phyloP scores from a whole-genome alignment of 2,329 filamentous ascomycete genomes.

The Lojkania enalia region DNA sequence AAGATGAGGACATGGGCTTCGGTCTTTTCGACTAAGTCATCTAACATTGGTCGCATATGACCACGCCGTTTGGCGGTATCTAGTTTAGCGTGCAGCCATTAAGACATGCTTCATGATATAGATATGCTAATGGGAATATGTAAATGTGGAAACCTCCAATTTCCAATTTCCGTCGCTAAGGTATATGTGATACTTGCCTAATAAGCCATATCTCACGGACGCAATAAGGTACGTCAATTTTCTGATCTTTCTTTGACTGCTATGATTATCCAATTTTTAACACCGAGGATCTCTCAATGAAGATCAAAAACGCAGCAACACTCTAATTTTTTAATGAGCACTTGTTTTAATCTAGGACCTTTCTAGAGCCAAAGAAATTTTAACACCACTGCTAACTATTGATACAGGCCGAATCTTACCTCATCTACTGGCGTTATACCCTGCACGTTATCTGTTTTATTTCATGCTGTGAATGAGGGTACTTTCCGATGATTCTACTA shows the following conservation, averaged over 20 bases:
- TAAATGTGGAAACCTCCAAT: slow-evolving; percentile 36
- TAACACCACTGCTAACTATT: too few species aligned
- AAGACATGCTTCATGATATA: slow-evolving; percentile 34
- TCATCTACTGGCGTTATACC: too few species aligned
- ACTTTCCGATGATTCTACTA: too few species aligned
- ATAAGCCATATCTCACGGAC: slow-evolving; percentile 14
- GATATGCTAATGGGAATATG: slow-evolving; percentile 38
- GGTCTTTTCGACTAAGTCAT: slow-evolving; percentile 57
- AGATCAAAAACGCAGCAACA: slow-evolving; percentile 66
- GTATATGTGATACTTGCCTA: slow-evolving; percentile 30
- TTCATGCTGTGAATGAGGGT: too few species aligned
- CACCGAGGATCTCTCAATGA: slow-evolving; percentile 61
- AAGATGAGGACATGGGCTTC: slow-evolving; percentile 59
- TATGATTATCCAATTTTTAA: slow-evolving; percentile 71
- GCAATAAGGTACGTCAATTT: slow-evolving; percentile 41
- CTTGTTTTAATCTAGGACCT: slow-evolving; percentile 23
- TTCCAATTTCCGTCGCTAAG: slow-evolving; percentile 7
- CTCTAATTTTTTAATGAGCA: slow-evolving; percentile 74
- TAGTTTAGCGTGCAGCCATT: background rate
- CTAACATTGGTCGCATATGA: slow-evolving; percentile 8
- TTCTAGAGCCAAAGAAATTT: slow-evolving; percentile 18
- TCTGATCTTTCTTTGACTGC: slow-evolving; percentile 27
- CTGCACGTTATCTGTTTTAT: too few species aligned
- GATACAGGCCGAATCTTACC: too few species aligned
- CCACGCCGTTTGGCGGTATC: background rate